These are phyloP conservation scores for Fusarium sp. DNA, from an alignment of 2,329 filamentous ascomycete genomes.

Conservation along the genomic window DNA sequence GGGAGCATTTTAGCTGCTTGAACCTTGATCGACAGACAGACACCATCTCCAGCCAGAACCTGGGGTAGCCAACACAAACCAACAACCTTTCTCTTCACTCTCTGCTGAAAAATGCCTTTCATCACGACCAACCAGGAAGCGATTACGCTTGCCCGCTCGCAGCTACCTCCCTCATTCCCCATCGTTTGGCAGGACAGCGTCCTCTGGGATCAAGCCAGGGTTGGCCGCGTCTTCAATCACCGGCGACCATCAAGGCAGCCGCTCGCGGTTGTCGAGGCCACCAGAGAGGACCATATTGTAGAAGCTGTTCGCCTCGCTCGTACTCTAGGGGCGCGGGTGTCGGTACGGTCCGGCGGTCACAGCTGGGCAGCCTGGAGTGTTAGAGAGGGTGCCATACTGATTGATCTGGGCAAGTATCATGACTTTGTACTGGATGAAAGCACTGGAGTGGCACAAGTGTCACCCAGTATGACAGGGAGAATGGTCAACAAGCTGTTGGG, in stretches of 20 bases:
- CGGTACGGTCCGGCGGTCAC: conserved; percentile 65
- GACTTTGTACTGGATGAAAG: conserved; percentile 57
- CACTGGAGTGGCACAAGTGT: conserved; percentile 57
- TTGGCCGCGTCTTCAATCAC: conserved; percentile 62
- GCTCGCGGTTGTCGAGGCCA: conserved; percentile 59
- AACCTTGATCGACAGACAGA: not conserved
- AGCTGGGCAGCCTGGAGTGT: conserved; percentile 67
- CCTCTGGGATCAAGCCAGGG: conserved; percentile 48
- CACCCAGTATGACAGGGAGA: conserved; percentile 64
- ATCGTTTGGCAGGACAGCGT: conserved; percentile 45
- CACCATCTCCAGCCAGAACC: not conserved
- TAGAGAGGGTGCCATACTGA: conserved; percentile 61
- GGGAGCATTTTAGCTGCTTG: not conserved
- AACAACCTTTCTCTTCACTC: not conserved
- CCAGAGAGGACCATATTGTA: conserved; percentile 54
- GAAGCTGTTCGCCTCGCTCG: conserved; percentile 59
- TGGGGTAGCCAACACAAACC: not conserved
- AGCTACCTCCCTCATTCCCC: conserved; percentile 34
- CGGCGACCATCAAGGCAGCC: conserved; percentile 56
- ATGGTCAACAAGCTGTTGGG: conserved; percentile 59
- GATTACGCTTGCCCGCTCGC: conserved; percentile 10
- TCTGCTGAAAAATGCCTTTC: not conserved
- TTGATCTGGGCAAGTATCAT: conserved; percentile 54
- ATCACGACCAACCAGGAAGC: conserved; percentile 16
- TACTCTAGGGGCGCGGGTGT: conserved; percentile 51